Conservation (phyloP, 257 asterid genomes). For the Capsicum chinense region DNA sequence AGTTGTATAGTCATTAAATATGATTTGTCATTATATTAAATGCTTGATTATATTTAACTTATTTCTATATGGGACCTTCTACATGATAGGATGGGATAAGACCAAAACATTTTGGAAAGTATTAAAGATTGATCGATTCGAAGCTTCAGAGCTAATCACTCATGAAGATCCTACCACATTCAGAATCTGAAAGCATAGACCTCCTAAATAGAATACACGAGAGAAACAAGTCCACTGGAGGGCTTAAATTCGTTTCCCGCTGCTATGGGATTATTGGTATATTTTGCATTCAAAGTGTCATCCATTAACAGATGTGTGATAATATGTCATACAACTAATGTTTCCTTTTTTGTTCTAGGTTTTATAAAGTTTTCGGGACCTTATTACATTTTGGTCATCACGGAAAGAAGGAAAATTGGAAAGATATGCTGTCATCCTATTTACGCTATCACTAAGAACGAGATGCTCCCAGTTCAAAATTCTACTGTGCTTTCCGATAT, state of each 20-base stretch:
- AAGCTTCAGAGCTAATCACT: conserved; percentile 65
- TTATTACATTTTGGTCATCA: conserved; percentile 83
- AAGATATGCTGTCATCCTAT: conserved; percentile 84
- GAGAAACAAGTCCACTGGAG: conserved; percentile 86
- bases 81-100: conserved; percentile 84
- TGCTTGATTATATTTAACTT: conserved; percentile 10
- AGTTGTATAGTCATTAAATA: conserved; percentile 1
- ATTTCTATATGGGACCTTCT: conserved; percentile 42
- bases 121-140: conserved; percentile 78
- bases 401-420: conserved; percentile 85
- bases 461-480: conserved; percentile 73
- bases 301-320: not conserved
- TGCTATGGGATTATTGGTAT: conserved; percentile 94
- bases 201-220: conserved; percentile 70
- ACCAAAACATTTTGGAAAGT: conserved; percentile 73
- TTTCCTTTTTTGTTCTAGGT: conserved; percentile 52
- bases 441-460: conserved; percentile 71
- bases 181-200: conserved; percentile 70
- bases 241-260: conserved; percentile 71
- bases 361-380: conserved; percentile 92
- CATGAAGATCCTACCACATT: conserved; percentile 67
- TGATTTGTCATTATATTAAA: not conserved
- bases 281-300: conserved; percentile 32
- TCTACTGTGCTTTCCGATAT: conserved; percentile 61
- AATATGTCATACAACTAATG: conserved; percentile 14